Conservation (phyloP, 1,139 yeast genomes). For the Saccharomycopsis hybrid region DNA sequence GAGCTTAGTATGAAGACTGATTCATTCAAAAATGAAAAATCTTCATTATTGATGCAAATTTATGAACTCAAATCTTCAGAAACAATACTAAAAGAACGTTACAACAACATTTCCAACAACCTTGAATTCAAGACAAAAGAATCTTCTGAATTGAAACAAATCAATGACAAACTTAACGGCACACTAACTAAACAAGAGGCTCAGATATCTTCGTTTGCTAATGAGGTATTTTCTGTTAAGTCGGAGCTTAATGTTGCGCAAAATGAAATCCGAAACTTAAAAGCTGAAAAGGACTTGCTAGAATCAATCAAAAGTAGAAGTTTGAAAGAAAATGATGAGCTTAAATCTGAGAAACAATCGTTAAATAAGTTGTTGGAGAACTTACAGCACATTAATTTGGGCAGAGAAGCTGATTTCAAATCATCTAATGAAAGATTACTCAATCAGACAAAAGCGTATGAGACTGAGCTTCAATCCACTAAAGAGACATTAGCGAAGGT, state of each 20-base stretch:
- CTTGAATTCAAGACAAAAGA: slow-evolving; percentile 38
- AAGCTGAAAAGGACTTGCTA: slow-evolving; percentile 51
- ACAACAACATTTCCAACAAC: slow-evolving; percentile 32
- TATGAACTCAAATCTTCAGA: slow-evolving; percentile 42
- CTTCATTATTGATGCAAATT: slow-evolving; percentile 38
- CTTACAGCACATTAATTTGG: slow-evolving; percentile 11
- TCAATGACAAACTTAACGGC: slow-evolving; percentile 48
- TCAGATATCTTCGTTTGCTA: slow-evolving; percentile 51
- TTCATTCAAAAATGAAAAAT: slow-evolving; percentile 40
- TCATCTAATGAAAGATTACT: slow-evolving; percentile 35
- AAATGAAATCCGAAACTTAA: slow-evolving; percentile 42
- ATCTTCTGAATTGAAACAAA: slow-evolving; percentile 37
- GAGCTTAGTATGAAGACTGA: slow-evolving; percentile 36
- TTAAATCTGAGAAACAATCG: slow-evolving; percentile 54
- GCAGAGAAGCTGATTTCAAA: slow-evolving; percentile 16
- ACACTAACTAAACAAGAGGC: slow-evolving; percentile 46
- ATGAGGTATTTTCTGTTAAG: slow-evolving; percentile 42
- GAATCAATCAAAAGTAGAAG: slow-evolving; percentile 46
- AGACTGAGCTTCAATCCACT: slow-evolving; percentile 37
- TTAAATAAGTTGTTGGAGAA: slow-evolving; percentile 46
- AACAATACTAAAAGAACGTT: slow-evolving; percentile 42
- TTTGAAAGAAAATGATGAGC: slow-evolving; percentile 45
- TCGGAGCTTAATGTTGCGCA: slow-evolving; percentile 35
- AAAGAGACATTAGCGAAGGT: slow-evolving; percentile 47
- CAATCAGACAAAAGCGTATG: slow-evolving; percentile 46